These are phyloP conservation scores for Tetracladium marchalianum DNA, from an alignment of 495 filamentous ascomycete species.

Conservation along the genomic window DNA sequence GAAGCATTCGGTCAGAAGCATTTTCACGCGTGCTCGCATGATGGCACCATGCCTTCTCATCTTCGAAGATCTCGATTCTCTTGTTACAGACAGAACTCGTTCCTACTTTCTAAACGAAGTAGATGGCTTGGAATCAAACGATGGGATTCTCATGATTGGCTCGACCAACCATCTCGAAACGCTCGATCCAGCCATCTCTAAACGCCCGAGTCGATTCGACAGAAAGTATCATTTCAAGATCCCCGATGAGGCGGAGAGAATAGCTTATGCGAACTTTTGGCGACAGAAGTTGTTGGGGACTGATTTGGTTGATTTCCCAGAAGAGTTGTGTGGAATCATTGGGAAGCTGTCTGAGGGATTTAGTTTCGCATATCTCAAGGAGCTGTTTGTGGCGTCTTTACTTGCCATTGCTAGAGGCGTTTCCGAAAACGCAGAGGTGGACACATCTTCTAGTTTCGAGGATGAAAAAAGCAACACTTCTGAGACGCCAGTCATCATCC, in stretches of 20 bases:
- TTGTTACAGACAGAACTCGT: slow-evolving; percentile 40
- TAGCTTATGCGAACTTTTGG: slow-evolving; percentile 46
- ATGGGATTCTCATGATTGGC: slow-evolving; percentile 56
- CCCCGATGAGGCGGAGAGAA: slow-evolving; percentile 39
- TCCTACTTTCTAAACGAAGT: slow-evolving; percentile 64
- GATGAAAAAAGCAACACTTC: no score
- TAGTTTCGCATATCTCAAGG: slow-evolving; percentile 56
- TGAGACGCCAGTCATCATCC: no score
- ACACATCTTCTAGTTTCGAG: no score
- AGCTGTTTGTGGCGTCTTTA: slow-evolving; percentile 48
- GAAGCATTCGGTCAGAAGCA: slow-evolving; percentile 26
- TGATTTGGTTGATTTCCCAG: slow-evolving; percentile 40
- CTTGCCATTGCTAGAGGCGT: slow-evolving; percentile 30
- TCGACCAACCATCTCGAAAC: slow-evolving; percentile 50
- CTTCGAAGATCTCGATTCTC: slow-evolving; percentile 56
- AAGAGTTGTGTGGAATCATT: slow-evolving; percentile 38
- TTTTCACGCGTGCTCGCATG: slow-evolving; percentile 39
- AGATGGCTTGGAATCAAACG: slow-evolving; percentile 55
- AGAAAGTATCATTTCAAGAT: slow-evolving; percentile 51
- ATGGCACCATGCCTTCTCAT: slow-evolving; percentile 40
- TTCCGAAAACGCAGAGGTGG: slow-evolving; percentile 1
- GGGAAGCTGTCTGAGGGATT: slow-evolving; percentile 50
- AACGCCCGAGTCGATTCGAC: slow-evolving; percentile 54
- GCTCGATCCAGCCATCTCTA: slow-evolving; percentile 51
- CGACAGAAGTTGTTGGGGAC: slow-evolving; percentile 41